Percentiles rank a stretch among this genome's conserved stretches.
phyloP scores from a whole-genome alignment of 139 green algal genomes.

The Pleodorina starrii region DNA sequence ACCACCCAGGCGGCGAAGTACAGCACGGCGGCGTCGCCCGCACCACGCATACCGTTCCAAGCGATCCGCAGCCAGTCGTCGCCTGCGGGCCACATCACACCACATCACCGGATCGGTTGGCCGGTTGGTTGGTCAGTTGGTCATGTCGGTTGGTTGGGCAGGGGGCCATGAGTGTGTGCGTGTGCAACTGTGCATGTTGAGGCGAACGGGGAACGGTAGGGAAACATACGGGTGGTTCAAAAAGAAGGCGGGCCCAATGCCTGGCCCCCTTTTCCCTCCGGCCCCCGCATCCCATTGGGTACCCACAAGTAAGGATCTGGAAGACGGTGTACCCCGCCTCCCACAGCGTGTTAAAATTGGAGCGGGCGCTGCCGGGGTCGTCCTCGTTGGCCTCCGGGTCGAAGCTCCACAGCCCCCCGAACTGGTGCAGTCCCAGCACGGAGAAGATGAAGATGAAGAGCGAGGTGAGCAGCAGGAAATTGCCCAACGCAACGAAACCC shows the following conservation, averaged over 20 bases:
- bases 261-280: no score
- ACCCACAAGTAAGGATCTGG: slow-evolving; percentile 49
- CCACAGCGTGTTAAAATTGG: slow-evolving; percentile 72
- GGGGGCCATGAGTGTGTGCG: no score
- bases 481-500: slow-evolving; percentile 54
- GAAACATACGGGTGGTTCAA: no score
- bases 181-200: no score
- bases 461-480: slow-evolving; percentile 57
- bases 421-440: slow-evolving; percentile 68
- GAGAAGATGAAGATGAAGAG: slow-evolving; percentile 69
- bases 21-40: slow-evolving; percentile 47
- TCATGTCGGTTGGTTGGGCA: no score
- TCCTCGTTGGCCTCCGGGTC: slow-evolving; percentile 26
- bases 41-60: slow-evolving; percentile 48
- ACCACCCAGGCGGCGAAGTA: slow-evolving; percentile 68
- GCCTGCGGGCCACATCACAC: slow-evolving; percentile 20
- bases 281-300: no score
- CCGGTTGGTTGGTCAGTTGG: no score
- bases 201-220: no score
- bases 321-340: slow-evolving; percentile 69
- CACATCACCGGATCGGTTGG: no score
- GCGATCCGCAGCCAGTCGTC: slow-evolving; percentile 53
- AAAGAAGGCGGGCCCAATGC: no score
- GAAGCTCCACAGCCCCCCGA: slow-evolving; percentile 54
- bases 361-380: slow-evolving; percentile 43